Base-by-base conservation (phyloP, 208 protist genomes). In the Leishmania guyanensis region DNA sequence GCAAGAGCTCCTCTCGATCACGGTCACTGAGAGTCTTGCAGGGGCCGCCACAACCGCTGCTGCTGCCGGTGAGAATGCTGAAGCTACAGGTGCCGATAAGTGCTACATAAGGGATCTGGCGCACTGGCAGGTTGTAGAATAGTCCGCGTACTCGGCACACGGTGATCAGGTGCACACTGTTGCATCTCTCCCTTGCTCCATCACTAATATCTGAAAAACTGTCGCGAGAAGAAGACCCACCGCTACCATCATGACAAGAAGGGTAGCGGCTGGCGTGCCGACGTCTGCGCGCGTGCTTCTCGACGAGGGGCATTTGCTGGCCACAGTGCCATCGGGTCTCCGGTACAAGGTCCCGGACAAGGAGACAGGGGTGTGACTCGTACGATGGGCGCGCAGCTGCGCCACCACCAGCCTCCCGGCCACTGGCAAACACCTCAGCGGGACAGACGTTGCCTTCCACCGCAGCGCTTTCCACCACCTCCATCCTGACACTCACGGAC, bases 121-220 rank as follows among this genome's bases (percentile, higher is more conserved):
- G 88, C 22, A 93, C 84, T n/a, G 90, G 88, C 8, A 93, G 58
- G 62, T 79, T 84, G 53, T 80, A 77, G 68, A 92, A 93, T 0
- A 93, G 75, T 16, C 81, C 85, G 78, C 60, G 68, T 36, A 90
- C 88, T 16, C 78, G 66, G 48, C 90, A 91, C 36, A 66, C 64
- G 36, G 69, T 79, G 53, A 72, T n/a, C 17, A 85, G 77, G 12
- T 51, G 39, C 22, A 65, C 64, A 17, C 14, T 36, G 17, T 5
- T 39, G 36, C 53, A 4, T 29, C 20, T 33, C 1, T 48, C 6
- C 36, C 22, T 50, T 46, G 74, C 33, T 46, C n/a, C 12, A 10
- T n/a, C 46, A 74, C 70, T 8, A 29, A 50, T 22, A 22, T 54
- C 70, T 29, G 8, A 48, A 48, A 56, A 48, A 54, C 20, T 5